Evolutionary conservation across 2,329 filamentous ascomycete genomes (phyloP).

Genomic region (Exophiala bonariae): DNA sequence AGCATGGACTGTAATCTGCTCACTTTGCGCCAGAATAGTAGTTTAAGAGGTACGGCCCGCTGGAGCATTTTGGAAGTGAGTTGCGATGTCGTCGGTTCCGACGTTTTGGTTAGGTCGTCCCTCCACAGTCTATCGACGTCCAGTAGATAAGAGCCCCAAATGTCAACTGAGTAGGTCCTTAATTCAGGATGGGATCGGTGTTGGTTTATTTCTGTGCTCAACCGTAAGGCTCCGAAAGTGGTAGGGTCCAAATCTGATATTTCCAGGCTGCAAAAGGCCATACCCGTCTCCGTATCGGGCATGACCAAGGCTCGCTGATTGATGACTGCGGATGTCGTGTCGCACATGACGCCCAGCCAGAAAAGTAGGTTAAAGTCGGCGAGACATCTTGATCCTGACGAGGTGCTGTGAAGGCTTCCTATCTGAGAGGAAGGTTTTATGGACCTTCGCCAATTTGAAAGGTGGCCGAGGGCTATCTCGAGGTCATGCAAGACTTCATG

Average conservation of each 20-base stretch:
- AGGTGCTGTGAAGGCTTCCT: too few species aligned
- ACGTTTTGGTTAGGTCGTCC: too few species aligned
- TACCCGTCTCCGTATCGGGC: not conserved
- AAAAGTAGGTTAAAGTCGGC: slow-evolving; percentile 3
- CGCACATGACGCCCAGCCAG: slow-evolving; percentile 9
- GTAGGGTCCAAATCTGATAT: not conserved
- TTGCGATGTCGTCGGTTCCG: not conserved
- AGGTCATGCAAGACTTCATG: too few species aligned
- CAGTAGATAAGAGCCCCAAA: not conserved
- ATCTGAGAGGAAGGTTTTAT: too few species aligned
- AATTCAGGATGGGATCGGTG: too few species aligned
- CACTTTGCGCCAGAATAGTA: slow-evolving; percentile 7
- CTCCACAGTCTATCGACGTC: too few species aligned
- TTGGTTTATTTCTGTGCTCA: not conserved
- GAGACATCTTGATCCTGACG: too few species aligned
- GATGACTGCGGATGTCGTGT: slow-evolving; percentile 5
- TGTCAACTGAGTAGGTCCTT: not conserved
- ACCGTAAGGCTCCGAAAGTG: not conserved
- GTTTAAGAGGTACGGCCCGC: slow-evolving; percentile 4
- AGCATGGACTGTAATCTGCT: not conserved
- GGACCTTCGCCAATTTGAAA: too few species aligned
- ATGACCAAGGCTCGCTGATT: slow-evolving; percentile 1
- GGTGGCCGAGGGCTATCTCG: too few species aligned
- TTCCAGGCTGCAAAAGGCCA: not conserved
- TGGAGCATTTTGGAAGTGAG: not conserved